Evolutionary conservation across 169 alveolate genomes (phyloP).

Genomic region (Eimeria sp.): DNA sequence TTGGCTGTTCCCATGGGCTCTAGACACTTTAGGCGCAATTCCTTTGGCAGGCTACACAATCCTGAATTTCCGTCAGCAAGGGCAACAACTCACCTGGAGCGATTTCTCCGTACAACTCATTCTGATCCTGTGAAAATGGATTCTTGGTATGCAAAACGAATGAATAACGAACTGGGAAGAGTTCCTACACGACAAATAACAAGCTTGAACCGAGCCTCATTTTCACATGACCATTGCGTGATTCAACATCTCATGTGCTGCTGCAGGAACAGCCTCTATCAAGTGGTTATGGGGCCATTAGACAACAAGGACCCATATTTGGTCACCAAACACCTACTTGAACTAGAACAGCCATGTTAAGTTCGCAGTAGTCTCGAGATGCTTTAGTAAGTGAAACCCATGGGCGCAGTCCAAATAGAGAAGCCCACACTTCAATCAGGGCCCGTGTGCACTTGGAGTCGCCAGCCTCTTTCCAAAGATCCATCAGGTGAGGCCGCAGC

Average conservation of each 20-base stretch:
- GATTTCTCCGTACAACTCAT: slow-evolving; percentile 93
- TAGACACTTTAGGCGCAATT: background rate
- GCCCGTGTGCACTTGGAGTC: slow-evolving; percentile 76
- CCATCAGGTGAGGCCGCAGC: slow-evolving; percentile 77
- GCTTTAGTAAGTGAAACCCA: slow-evolving; percentile 86
- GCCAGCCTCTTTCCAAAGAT: slow-evolving; percentile 82
- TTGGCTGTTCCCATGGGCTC: background rate
- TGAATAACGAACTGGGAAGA: slow-evolving; percentile 95
- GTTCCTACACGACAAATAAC: slow-evolving; percentile 85
- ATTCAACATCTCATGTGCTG: background rate
- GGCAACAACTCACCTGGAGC: slow-evolving; percentile 89
- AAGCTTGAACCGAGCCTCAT: background rate
- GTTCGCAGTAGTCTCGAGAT: slow-evolving; percentile 84
- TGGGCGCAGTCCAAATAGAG: slow-evolving; percentile 85
- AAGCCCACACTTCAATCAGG: slow-evolving; percentile 84
- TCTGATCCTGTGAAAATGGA: slow-evolving; percentile 90
- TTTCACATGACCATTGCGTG: too few species aligned
- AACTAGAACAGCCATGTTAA: slow-evolving; percentile 87
- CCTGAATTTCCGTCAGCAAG: background rate
- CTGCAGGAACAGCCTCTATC: background rate
- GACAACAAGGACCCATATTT: background rate
- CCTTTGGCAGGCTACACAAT: background rate
- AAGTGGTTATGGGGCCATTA: background rate
- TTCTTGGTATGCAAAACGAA: slow-evolving; percentile 95
- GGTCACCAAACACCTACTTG: slow-evolving; percentile 64